Evolutionary conservation across 1,284 basidiomycete species (phyloP).

Genomic region (Ceratobasidium sp.): DNA sequence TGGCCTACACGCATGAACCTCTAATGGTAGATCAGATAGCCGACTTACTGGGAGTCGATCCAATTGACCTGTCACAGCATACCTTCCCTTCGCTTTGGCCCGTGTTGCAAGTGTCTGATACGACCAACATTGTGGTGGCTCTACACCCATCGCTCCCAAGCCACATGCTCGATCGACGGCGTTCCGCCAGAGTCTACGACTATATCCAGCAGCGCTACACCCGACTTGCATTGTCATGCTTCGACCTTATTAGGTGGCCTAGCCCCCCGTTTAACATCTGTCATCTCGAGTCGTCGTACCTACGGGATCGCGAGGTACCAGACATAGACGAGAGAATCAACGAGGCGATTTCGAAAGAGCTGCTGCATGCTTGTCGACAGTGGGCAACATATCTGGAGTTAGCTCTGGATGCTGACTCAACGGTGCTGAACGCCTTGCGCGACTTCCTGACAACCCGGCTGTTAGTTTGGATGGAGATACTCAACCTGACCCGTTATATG

Average conservation of each 20-base stretch:
- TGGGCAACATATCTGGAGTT: not conserved
- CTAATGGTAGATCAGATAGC: not conserved
- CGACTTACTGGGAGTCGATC: not conserved
- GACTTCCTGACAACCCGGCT: not conserved
- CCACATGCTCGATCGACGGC: not conserved
- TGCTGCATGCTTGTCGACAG: slow-evolving; percentile 1
- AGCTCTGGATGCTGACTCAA: no score
- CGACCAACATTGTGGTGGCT: not conserved
- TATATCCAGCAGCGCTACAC: not conserved
- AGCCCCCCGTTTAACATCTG: slow-evolving; percentile 16
- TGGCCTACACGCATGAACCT: slow-evolving; percentile 4
- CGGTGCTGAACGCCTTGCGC: not conserved
- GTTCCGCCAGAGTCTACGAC: not conserved
- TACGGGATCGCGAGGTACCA: not conserved
- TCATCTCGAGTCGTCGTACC: slow-evolving; percentile 1
- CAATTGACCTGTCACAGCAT: no score
- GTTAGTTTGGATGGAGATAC: slow-evolving; percentile 16
- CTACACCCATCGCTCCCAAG: slow-evolving; percentile 2
- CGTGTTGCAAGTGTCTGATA: not conserved
- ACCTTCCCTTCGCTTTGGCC: not conserved
- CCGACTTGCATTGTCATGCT: not conserved
- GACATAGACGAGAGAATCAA: not conserved
- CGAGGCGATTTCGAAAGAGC: not conserved
- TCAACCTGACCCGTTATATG: not conserved
- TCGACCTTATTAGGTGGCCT: not conserved